These are phyloP conservation scores for Lasiosphaeria hispida DNA, from an alignment of 495 filamentous ascomycete species.

Conservation along the genomic window DNA sequence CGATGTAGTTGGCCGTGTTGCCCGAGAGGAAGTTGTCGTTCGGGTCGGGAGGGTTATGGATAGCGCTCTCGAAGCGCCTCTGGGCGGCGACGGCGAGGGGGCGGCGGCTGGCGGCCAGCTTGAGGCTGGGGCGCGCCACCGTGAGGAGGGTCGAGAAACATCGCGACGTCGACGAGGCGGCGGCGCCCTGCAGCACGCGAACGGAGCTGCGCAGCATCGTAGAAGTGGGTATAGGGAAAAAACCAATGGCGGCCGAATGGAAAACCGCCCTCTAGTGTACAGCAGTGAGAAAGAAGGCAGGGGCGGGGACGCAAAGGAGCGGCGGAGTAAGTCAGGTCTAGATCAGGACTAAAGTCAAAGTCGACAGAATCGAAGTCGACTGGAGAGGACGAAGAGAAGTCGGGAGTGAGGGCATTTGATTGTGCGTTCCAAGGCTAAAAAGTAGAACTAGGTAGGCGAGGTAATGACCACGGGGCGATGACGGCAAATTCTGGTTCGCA, in stretches of 20 bases:
- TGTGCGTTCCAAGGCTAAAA: conserved; percentile 4
- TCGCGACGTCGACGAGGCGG: conserved; percentile 25
- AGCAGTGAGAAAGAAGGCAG: conserved; percentile 11
- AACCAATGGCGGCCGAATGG: conserved; percentile 29
- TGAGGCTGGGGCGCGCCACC: conserved; percentile 30
- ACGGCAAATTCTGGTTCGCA: conserved; percentile 21
- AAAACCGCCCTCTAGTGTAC: conserved; percentile 8
- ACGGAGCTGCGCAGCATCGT: conserved; percentile 47
- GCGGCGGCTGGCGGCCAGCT: conserved; percentile 41
- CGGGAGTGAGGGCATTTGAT: conserved; percentile 22
- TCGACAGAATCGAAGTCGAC: neutral
- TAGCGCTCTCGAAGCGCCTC: conserved; percentile 47
- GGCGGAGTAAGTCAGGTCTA: conserved; percentile 52
- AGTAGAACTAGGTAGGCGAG: conserved; percentile 17
- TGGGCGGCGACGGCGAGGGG: conserved; percentile 50
- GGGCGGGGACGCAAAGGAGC: conserved; percentile 32
- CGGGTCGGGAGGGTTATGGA: conserved; percentile 58
- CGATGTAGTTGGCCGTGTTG: conserved; percentile 96
- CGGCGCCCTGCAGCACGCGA: conserved; percentile 31
- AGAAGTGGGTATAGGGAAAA: conserved; percentile 22
- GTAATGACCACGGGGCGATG: conserved; percentile 21
- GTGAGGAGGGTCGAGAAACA: conserved; percentile 46
- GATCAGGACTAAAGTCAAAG: neutral
- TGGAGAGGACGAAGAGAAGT: conserved; percentile 16
- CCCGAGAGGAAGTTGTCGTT: conserved; percentile 94